A percentile compares a stretch with the other conserved stretches of the same genome.
Evolutionary conservation across 306 rosid species (phyloP).

Genomic region (Quercus wislizeni): DNA sequence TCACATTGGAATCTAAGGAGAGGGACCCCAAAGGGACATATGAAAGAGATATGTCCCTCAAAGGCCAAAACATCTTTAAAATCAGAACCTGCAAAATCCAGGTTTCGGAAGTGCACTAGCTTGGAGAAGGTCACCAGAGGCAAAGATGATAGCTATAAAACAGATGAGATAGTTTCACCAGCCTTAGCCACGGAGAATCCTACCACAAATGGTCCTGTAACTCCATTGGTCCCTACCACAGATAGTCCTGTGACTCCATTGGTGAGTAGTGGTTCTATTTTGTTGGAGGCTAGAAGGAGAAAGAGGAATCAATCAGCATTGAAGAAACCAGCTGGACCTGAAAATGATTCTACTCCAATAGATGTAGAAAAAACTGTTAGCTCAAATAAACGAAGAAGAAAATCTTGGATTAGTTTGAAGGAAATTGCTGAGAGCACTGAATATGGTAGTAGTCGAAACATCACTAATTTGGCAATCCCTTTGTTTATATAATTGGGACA

Average conservation of each 20-base stretch:
- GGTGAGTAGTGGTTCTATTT: background rate
- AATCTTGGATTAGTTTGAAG: conserved; percentile 80
- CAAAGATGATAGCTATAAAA: conserved; percentile 23
- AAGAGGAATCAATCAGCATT: conserved; percentile 31
- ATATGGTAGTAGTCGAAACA: conserved; percentile 12
- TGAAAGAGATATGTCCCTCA: conserved; percentile 42
- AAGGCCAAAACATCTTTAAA: conserved; percentile 30
- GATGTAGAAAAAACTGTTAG: conserved; percentile 30
- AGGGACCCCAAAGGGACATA: conserved; percentile 58
- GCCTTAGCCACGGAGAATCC: conserved; percentile 1
- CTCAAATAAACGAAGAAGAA: conserved; percentile 53
- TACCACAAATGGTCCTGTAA: conserved; percentile 15
- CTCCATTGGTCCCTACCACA: conserved; percentile 18
- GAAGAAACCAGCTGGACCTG: conserved; percentile 28
- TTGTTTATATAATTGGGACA: conserved; percentile 23
- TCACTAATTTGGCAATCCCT: conserved; percentile 39
- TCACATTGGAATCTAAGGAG: conserved; percentile 53
- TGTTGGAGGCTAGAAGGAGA: conserved; percentile 44
- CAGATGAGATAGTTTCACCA: conserved; percentile 14
- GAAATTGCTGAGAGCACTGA: conserved; percentile 47
- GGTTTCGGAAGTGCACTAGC: conserved; percentile 6
- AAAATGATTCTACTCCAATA: conserved; percentile 16
- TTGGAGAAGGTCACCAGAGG: conserved; percentile 19
- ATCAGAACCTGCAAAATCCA: conserved; percentile 20
- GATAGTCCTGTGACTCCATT: too few relatives aligned